These are phyloP conservation scores for Oidium heveae DNA, from an alignment of 2,329 filamentous ascomycete genomes.

Conservation along the genomic window DNA sequence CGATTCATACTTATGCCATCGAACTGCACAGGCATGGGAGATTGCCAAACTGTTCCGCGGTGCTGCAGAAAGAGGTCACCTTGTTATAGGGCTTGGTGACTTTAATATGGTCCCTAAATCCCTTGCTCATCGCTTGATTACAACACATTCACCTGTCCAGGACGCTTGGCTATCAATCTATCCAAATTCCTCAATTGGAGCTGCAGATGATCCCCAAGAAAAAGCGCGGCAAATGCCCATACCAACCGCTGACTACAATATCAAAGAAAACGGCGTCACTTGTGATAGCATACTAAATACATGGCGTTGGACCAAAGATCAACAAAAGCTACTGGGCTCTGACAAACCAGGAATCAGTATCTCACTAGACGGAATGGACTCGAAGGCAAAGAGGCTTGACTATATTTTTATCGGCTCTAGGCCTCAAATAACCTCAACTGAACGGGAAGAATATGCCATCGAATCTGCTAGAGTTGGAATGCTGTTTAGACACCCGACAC, in stretches of 20 bases:
- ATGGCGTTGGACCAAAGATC: constrained; percentile 62
- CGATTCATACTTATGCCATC: constrained; percentile 75
- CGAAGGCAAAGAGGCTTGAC: constrained; percentile 64
- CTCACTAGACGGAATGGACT: constrained; percentile 40
- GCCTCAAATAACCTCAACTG: constrained; percentile 10
- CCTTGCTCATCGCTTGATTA: constrained; percentile 61
- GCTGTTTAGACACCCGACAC: constrained; percentile 52
- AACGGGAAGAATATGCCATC: constrained; percentile 35
- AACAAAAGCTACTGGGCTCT: constrained; percentile 40
- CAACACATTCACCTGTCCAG: constrained; percentile 46
- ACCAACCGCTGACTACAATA: constrained; percentile 55
- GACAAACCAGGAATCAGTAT: constrained; percentile 35
- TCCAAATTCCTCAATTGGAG: constrained; percentile 60
- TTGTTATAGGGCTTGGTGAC: constrained; percentile 72
- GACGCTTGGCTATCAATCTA: constrained; percentile 72
- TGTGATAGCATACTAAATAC: constrained; percentile 75
- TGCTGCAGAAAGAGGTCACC: constrained; percentile 53
- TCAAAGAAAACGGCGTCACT: constrained; percentile 60
- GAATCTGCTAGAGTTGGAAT: constrained; percentile 50
- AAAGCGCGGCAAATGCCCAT: constrained; percentile 36
- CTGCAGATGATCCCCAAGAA: constrained; percentile 41
- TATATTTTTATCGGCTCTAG: constrained; percentile 66
- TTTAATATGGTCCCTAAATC: constrained; percentile 92
- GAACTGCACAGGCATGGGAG: constrained; percentile 84
- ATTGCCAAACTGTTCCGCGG: constrained; percentile 70